Evolutionary conservation across 495 filamentous ascomycete genomes (phyloP).

Genomic region (Penicillium cataractarum): DNA sequence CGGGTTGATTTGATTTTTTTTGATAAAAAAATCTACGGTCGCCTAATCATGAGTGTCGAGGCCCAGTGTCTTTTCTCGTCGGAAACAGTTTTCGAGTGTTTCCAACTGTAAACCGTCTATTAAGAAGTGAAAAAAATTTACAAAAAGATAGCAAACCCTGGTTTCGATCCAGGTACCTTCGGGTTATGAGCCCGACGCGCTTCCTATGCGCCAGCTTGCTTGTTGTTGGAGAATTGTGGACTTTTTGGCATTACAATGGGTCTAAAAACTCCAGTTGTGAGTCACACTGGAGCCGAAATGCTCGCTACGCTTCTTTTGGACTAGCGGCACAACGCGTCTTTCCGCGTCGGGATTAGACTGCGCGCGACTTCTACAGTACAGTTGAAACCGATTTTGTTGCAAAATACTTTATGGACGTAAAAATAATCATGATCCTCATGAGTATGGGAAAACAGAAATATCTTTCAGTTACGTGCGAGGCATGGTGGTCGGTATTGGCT

Average conservation of each 20-base stretch:
- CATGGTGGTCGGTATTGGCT: too few relatives aligned
- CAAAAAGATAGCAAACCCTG: conserved; percentile 11
- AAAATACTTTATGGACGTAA: too few relatives aligned
- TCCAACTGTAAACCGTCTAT: neutral
- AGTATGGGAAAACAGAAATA: too few relatives aligned
- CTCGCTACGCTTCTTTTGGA: neutral
- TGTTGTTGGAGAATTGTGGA: neutral
- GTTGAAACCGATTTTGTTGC: neutral
- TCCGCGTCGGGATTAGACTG: neutral
- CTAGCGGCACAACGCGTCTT: neutral
- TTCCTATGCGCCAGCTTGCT: conserved; percentile 13
- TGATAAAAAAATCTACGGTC: neutral
- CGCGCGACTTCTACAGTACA: neutral
- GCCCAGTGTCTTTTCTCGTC: neutral
- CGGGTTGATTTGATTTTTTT: too few relatives aligned
- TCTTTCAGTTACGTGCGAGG: too few relatives aligned
- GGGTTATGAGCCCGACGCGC: conserved; percentile 13
- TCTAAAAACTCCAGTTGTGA: conserved; percentile 1
- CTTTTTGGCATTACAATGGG: neutral
- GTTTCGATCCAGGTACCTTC: conserved; percentile 13
- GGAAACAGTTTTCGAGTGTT: neutral
- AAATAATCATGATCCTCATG: too few relatives aligned
- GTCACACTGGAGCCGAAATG: neutral
- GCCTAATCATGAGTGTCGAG: neutral
- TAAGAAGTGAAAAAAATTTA: neutral